Conservation (phyloP, 208 protist species). For the Crithidia acanthocephali region DNA sequence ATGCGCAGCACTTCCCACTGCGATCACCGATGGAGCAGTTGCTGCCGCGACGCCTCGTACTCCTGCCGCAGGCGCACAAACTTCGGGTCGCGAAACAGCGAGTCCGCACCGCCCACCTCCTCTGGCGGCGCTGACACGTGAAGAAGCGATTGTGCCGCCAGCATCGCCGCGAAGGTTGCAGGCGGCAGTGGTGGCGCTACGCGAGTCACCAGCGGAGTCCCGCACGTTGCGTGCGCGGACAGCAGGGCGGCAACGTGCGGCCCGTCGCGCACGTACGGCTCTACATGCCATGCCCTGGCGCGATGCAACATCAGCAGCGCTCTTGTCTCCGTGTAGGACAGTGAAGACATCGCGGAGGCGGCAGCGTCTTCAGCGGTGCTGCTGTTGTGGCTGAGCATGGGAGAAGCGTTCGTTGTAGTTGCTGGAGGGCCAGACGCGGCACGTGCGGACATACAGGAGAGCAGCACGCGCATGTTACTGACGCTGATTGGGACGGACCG, state of each 20-base stretch:
- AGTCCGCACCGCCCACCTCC: constrained; percentile 21
- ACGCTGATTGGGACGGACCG: constrained; percentile 26
- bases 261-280: constrained; percentile 46
- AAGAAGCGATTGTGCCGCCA: constrained; percentile 19
- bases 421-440: not conserved
- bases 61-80: constrained; percentile 26
- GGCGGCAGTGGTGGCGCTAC: constrained; percentile 11
- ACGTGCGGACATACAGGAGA: constrained; percentile 10
- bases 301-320: constrained; percentile 34
- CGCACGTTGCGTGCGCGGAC: constrained; percentile 39
- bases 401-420: not conserved
- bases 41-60: constrained; percentile 29
- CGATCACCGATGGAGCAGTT: constrained; percentile 3
- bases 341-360: too few species aligned
- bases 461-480: constrained; percentile 28
- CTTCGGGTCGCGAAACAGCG: constrained; percentile 23
- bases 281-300: constrained; percentile 43
- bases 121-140: constrained; percentile 10
- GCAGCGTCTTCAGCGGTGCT: not conserved
- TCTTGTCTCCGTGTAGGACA: constrained; percentile 28
- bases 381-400: not conserved
- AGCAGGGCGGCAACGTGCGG: constrained; percentile 40
- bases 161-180: constrained; percentile 15
- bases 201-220: constrained; percentile 39
- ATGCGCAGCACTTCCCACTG: too few species aligned